A percentile compares a stretch with the other conserved stretches of the same genome.
phyloP scores from a whole-genome alignment of 78 protist species.

The Isochrysis galbana region DNA sequence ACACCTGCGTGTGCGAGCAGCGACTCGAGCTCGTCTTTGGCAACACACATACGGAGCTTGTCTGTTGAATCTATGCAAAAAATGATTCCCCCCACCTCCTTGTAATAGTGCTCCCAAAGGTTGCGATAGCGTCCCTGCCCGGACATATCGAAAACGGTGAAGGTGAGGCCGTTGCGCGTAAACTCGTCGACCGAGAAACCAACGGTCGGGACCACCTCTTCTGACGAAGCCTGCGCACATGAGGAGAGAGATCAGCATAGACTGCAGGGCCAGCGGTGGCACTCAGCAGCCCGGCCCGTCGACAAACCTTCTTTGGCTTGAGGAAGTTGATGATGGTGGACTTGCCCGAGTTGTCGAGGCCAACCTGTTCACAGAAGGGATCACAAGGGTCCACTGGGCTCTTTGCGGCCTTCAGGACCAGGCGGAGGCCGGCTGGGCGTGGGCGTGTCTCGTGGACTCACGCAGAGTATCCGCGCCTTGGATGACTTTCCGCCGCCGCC shows the following conservation, averaged over 20 bases:
- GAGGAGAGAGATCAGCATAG: background rate
- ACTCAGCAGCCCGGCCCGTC: background rate
- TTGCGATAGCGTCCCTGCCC: slow-evolving; percentile 74
- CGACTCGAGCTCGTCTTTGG: slow-evolving; percentile 71
- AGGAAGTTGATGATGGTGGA: slow-evolving; percentile 77
- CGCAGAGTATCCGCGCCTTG: too few relatives aligned
- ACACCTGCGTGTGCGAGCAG: slow-evolving; percentile 36
- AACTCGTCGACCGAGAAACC: slow-evolving; percentile 77
- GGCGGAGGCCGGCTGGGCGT: too few relatives aligned
- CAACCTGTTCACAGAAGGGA: too few relatives aligned
- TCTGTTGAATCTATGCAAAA: slow-evolving; percentile 81
- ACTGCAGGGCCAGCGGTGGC: background rate
- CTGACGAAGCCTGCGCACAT: background rate
- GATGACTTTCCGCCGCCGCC: too few relatives aligned
- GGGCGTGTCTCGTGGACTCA: too few relatives aligned
- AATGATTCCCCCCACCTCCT: slow-evolving; percentile 69
- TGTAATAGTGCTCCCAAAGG: slow-evolving; percentile 81
- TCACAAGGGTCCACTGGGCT: too few relatives aligned
- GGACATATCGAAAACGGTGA: slow-evolving; percentile 83
- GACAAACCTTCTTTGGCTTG: slow-evolving; percentile 59
- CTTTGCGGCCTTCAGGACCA: too few relatives aligned
- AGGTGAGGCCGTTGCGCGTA: slow-evolving; percentile 35
- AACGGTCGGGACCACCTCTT: slow-evolving; percentile 65
- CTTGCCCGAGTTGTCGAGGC: slow-evolving; percentile 84
- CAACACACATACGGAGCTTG: slow-evolving; percentile 73